phyloP scores from a whole-genome alignment of 1,139 yeast species.

The Pichiaceae sp. region DNA sequence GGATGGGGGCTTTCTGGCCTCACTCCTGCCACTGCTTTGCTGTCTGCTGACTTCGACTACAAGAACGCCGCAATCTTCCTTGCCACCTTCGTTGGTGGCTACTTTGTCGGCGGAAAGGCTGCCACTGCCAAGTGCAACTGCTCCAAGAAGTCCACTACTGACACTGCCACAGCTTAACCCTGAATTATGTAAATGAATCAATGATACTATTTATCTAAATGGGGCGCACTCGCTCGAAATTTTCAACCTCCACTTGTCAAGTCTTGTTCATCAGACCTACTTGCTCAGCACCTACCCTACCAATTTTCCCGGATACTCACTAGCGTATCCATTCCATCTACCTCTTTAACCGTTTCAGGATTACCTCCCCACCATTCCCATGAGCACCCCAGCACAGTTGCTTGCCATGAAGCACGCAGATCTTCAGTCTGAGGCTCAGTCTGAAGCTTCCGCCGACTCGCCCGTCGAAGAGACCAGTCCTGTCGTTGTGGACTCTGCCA shows the following conservation, averaged over 20 bases:
- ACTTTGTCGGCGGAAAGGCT: slow-evolving; percentile 4
- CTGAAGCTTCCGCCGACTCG: not conserved
- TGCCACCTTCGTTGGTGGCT: slow-evolving; percentile 11
- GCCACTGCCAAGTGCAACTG: not conserved
- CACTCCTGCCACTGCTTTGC: slow-evolving; percentile 40
- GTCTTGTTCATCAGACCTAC: no score
- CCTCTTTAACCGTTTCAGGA: slow-evolving; percentile 5
- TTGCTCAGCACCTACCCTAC: no score
- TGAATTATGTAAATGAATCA: no score
- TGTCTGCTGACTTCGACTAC: slow-evolving; percentile 11
- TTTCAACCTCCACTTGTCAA: no score
- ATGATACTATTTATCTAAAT: no score
- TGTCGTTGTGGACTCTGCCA: slow-evolving; percentile 5
- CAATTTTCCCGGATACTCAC: no score
- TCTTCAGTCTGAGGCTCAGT: slow-evolving; percentile 5
- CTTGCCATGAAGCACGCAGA: slow-evolving; percentile 31
- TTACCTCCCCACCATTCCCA: slow-evolving; percentile 13
- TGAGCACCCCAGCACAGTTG: slow-evolving; percentile 58
- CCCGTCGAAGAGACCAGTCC: slow-evolving; percentile 8
- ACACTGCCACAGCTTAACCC: not conserved
- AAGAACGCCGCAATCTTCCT: slow-evolving; percentile 11
- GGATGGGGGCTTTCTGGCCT: slow-evolving; percentile 42
- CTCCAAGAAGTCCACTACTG: not conserved
- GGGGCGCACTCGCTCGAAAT: no score
- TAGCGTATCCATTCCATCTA: not conserved